Conservation (phyloP, 306 rosid genomes). For the Astragalus membranaceus region DNA sequence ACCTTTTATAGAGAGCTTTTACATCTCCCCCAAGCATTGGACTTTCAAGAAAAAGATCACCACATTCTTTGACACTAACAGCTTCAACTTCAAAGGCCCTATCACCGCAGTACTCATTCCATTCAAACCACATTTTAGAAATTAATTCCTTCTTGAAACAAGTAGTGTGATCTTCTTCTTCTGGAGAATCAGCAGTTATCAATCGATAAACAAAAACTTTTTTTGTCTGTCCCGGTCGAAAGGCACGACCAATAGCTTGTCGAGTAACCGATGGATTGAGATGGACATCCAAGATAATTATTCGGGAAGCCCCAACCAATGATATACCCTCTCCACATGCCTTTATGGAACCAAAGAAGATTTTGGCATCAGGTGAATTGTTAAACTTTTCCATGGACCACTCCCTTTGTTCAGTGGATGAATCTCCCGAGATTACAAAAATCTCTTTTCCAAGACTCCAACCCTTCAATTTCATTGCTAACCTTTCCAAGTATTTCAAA, state of each 20-base stretch:
- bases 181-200: conserved; percentile 76
- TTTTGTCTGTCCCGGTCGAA: conserved; percentile 84
- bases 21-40: conserved; percentile 48
- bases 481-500: conserved; percentile 71
- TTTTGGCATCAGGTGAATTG: conserved; percentile 60
- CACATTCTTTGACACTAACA: conserved; percentile 49
- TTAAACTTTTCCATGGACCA: conserved; percentile 79
- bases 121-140: conserved; percentile 95
- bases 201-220: conserved; percentile 66
- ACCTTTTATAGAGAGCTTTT: conserved; percentile 74
- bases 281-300: conserved; percentile 74
- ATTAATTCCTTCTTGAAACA: conserved; percentile 79
- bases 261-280: conserved; percentile 93
- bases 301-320: conserved; percentile 87
- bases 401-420: conserved; percentile 65
- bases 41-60: conserved; percentile 64
- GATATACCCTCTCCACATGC: conserved; percentile 99
- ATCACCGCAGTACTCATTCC: conserved; percentile 76
- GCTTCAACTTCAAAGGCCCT: conserved; percentile 47
- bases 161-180: conserved; percentile 64
- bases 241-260: conserved; percentile 96
- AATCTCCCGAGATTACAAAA: conserved; percentile 80
- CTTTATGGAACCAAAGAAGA: conserved; percentile 94
- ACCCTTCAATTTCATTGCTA: conserved; percentile 49
- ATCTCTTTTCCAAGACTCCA: conserved; percentile 75